These are phyloP conservation scores for Gymnopilus junonius DNA, from an alignment of 768 basidiomycete species.

Conservation along the genomic window DNA sequence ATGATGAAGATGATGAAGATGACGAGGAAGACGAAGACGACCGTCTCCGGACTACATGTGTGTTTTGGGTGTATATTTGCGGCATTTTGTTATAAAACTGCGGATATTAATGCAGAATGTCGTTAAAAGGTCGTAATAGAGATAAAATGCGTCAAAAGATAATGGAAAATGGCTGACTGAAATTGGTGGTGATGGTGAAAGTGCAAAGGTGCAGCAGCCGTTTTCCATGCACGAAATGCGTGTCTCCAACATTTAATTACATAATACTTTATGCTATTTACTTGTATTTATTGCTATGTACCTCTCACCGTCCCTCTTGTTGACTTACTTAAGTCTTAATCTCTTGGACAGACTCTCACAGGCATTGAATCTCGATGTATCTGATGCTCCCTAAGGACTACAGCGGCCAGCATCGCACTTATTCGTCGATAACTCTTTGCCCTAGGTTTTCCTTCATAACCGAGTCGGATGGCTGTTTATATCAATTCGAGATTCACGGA, in stretches of 20 bases:
- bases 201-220: background rate
- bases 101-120: background rate
- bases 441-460: no score
- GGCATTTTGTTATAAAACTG: conserved; percentile 10
- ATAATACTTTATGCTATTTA: no score
- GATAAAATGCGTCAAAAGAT: background rate
- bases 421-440: no score
- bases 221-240: background rate
- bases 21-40: conserved; percentile 7
- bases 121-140: background rate
- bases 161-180: background rate
- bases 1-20: conserved; percentile 12
- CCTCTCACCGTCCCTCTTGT: no score
- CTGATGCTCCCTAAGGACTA: no score
- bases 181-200: background rate
- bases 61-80: conserved; percentile 14
- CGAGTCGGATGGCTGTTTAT: no score
- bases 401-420: no score
- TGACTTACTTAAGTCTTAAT: no score
- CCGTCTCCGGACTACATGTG: conserved; percentile 3
- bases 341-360: no score
- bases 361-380: no score
- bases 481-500: no score
- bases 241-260: background rate
- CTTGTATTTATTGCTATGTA: no score